Evolutionary conservation across 139 green algal species (phyloP).

Genomic region (Mesotaenium endlicherianum): DNA sequence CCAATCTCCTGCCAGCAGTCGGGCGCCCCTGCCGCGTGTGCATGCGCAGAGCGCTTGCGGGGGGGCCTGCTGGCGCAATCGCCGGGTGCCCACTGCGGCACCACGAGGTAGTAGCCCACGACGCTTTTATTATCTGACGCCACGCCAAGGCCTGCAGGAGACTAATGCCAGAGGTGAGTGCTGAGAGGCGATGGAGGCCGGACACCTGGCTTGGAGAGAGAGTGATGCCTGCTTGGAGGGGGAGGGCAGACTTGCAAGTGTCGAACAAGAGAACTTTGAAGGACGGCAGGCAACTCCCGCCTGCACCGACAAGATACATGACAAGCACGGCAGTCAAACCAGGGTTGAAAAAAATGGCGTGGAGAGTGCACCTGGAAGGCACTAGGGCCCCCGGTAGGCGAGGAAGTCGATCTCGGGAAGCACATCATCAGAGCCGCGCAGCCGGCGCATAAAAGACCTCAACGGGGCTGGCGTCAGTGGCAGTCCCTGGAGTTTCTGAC

Average conservation of each 20-base stretch:
- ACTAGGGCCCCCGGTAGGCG: conserved; percentile 13
- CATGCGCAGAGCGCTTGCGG: neutral
- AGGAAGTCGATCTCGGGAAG: conserved; percentile 35
- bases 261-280: too few species aligned
- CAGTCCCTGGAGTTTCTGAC: conserved; percentile 3
- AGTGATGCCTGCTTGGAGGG: too few species aligned
- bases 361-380: conserved; percentile 34
- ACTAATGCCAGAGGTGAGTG: too few species aligned
- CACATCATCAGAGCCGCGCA: conserved; percentile 1
- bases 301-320: too few species aligned
- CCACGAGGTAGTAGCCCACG: conserved; percentile 15
- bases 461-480: neutral
- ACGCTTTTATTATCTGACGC: conserved; percentile 9
- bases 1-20: conserved; percentile 28
- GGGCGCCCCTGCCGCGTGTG: too few species aligned
- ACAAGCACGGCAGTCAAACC: too few species aligned
- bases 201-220: too few species aligned
- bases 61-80: neutral
- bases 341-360: too few species aligned
- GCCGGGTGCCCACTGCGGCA: neutral
- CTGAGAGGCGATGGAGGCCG: too few species aligned
- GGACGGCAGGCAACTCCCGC: too few species aligned
- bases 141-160: conserved; percentile 9
- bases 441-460: neutral
- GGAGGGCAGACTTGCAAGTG: too few species aligned